Evolutionary conservation across 345 rosid species (phyloP).

Genomic region (Eucalyptus melliodora): DNA sequence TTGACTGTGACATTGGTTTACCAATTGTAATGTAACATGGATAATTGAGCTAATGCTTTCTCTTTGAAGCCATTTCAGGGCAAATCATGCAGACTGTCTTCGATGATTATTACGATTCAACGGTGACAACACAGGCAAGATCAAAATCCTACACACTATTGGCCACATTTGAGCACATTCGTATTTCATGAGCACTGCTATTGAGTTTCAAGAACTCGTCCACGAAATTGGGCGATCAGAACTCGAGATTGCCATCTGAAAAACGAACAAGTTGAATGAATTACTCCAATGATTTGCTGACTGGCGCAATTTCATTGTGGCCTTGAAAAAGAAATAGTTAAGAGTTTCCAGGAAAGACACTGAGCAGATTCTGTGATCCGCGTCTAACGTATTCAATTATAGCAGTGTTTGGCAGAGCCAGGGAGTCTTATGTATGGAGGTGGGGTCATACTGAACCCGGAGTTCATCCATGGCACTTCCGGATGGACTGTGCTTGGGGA

Average conservation of each 20-base stretch:
- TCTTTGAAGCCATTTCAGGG: not conserved
- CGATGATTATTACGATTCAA: not conserved
- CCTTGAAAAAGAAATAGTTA: not conserved
- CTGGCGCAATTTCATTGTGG: not conserved
- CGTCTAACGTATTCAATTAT: not conserved
- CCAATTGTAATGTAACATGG: not conserved
- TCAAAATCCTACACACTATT: not conserved
- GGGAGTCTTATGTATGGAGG: conserved; percentile 29
- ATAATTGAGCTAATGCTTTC: not conserved
- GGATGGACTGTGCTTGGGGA: conserved; percentile 24
- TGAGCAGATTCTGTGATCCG: not conserved
- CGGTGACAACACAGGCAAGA: conserved; percentile 1
- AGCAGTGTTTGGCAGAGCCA: conserved; percentile 58
- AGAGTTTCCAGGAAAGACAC: not conserved
- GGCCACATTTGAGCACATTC: not conserved
- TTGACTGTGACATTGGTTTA: not conserved
- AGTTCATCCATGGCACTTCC: conserved; percentile 17
- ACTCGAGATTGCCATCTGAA: not conserved
- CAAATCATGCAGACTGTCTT: not conserved
- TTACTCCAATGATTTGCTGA: not conserved
- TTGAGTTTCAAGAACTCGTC: not conserved
- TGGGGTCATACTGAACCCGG: conserved; percentile 39
- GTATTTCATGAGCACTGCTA: not conserved
- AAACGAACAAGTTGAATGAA: not conserved
- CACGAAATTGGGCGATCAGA: conserved; percentile 31